Conservation (phyloP, 805 yeast genomes). For the Candida silvicultrix region DNA sequence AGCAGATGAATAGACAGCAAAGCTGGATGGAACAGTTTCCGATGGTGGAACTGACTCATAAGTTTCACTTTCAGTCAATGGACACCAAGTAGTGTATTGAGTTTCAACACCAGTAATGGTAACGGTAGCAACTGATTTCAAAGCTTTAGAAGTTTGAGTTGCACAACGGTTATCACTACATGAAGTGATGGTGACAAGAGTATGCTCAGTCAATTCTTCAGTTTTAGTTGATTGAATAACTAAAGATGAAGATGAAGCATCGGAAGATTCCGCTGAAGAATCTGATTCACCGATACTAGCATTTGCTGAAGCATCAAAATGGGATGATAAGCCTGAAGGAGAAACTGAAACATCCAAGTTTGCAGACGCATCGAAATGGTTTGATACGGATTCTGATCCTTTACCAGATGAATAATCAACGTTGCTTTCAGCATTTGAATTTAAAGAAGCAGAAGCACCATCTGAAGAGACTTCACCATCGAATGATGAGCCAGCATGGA, state of each 20-base stretch:
- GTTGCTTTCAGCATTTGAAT: background rate
- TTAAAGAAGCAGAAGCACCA: background rate
- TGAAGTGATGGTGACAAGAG: constrained; percentile 9
- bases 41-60: too few relatives aligned
- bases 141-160: constrained; percentile 20
- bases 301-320: background rate
- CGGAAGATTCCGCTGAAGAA: background rate
- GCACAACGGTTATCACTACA: constrained; percentile 18
- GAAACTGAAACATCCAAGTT: background rate
- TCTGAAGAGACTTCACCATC: background rate
- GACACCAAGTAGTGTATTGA: constrained; percentile 31
- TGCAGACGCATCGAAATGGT: background rate
- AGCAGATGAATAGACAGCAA: background rate
- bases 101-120: constrained; percentile 23
- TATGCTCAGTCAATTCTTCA: background rate
- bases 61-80: constrained; percentile 15
- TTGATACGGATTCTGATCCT: background rate
- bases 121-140: constrained; percentile 17
- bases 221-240: background rate
- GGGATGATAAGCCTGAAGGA: background rate
- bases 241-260: constrained; percentile 2
- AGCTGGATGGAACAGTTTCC: too few relatives aligned
- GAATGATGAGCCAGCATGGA: background rate
- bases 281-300: background rate
- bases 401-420: background rate